These are phyloP conservation scores for Hansenula lynferdii DNA, from an alignment of 1,139 yeast species.

Conservation along the genomic window DNA sequence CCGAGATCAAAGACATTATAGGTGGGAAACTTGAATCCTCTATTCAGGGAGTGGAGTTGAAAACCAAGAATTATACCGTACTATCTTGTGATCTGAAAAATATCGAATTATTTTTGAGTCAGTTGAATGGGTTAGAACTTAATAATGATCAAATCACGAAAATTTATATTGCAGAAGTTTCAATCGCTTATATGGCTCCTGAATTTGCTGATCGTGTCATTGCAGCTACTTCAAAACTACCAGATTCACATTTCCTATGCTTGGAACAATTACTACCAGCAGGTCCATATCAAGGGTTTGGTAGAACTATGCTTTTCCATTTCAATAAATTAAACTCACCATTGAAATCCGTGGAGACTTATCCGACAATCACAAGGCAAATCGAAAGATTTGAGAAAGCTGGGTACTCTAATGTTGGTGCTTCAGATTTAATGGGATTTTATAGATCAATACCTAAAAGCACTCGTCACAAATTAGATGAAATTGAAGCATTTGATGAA, in stretches of 20 bases:
- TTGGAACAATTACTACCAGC: slow-evolving; percentile 72
- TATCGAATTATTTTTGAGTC: slow-evolving; percentile 33
- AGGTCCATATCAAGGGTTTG: slow-evolving; percentile 61
- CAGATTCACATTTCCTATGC: slow-evolving; percentile 56
- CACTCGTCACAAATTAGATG: slow-evolving; percentile 38
- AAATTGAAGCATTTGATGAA: slow-evolving; percentile 72
- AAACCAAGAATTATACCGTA: slow-evolving; percentile 47
- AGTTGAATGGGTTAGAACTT: slow-evolving; percentile 26
- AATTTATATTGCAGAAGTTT: slow-evolving; percentile 77
- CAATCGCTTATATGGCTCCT: slow-evolving; percentile 75
- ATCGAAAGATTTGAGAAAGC: slow-evolving; percentile 40
- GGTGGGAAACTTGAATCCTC: slow-evolving; percentile 26
- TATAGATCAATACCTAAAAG: slow-evolving; percentile 44
- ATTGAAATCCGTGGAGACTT: slow-evolving; percentile 54
- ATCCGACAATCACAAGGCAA: slow-evolving; percentile 51
- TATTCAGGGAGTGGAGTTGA: slow-evolving; percentile 30
- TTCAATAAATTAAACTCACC: slow-evolving; percentile 67
- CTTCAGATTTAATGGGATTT: slow-evolving; percentile 49
- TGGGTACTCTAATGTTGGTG: slow-evolving; percentile 46
- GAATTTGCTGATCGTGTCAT: slow-evolving; percentile 64
- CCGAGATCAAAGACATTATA: slow-evolving; percentile 43
- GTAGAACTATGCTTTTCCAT: slow-evolving; percentile 70
- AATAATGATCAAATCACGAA: slow-evolving; percentile 33
- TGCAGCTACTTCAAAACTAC: slow-evolving; percentile 37
- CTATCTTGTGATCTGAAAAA: slow-evolving; percentile 73